Evolutionary conservation across 306 rosid genomes (phyloP).

Genomic region (Oxytropis ochrocephala): DNA sequence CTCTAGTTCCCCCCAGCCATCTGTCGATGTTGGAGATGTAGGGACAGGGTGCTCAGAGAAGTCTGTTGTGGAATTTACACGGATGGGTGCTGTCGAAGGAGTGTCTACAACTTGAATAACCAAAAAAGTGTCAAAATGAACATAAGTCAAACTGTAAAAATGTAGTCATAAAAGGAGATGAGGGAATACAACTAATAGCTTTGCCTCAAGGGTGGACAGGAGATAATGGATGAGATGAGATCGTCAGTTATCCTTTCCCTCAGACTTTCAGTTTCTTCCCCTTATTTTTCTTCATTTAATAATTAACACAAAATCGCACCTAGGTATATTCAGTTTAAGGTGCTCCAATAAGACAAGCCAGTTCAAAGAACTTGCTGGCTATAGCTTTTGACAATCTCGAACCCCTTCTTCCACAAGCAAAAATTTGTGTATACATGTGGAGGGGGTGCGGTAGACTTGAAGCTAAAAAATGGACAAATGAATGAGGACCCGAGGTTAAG

Average conservation of each 20-base stretch:
- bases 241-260: not conserved
- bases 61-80: constrained; percentile 55
- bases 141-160: constrained; percentile 2
- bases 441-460: not conserved
- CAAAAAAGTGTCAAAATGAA: constrained; percentile 4
- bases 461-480: not conserved
- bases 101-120: constrained; percentile 50
- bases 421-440: not conserved
- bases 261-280: not conserved
- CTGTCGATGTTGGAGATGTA: constrained; percentile 87
- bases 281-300: not conserved
- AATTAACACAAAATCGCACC: not conserved
- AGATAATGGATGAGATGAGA: not conserved
- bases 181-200: not conserved
- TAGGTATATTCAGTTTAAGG: not conserved
- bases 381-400: not conserved
- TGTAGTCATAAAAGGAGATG: not conserved
- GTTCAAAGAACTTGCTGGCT: not conserved
- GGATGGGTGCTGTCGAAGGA: constrained; percentile 56
- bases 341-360: not conserved
- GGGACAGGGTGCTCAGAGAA: constrained; percentile 58
- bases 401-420: not conserved
- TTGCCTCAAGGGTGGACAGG: not conserved
- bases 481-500: not conserved
- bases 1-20: constrained; percentile 98